These are phyloP conservation scores for Melastoma candidum DNA, from an alignment of 441 rosid species.

Conservation along the genomic window DNA sequence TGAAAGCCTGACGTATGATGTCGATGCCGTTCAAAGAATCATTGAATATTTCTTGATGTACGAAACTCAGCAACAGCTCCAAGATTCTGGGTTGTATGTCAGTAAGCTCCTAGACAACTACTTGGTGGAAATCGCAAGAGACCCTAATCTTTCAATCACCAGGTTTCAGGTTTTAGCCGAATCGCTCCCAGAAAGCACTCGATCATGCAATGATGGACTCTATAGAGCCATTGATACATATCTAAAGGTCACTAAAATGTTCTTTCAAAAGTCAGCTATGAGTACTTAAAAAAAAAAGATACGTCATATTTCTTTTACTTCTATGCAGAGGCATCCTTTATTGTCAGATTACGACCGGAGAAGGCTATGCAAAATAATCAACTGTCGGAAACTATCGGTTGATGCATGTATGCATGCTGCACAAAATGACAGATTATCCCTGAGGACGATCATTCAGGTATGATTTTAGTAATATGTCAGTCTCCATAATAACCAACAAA, in stretches of 20 bases:
- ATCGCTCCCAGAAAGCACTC: conserved; percentile 48
- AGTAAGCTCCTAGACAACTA: conserved; percentile 66
- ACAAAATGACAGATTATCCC: conserved; percentile 78
- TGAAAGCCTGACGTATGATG: conserved; percentile 49
- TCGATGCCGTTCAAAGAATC: conserved; percentile 63
- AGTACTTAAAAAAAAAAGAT: neutral
- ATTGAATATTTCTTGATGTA: conserved; percentile 66
- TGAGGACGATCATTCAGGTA: conserved; percentile 77
- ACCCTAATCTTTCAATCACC: conserved; percentile 56
- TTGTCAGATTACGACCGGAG: conserved; percentile 60
- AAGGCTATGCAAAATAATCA: conserved; percentile 64
- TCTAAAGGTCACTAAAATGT: conserved; percentile 47
- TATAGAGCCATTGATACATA: conserved; percentile 86
- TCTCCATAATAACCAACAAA: conserved; percentile 3
- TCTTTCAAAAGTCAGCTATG: conserved; percentile 3
- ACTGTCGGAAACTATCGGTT: conserved; percentile 61
- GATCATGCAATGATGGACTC: conserved; percentile 74
- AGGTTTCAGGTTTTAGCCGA: conserved; percentile 77
- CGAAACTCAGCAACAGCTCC: conserved; percentile 48
- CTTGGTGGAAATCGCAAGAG: conserved; percentile 64
- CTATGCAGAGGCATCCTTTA: conserved; percentile 57
- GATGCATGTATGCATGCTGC: conserved; percentile 90
- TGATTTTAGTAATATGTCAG: conserved; percentile 1
- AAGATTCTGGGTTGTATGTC: conserved; percentile 35
- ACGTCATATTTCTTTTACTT: conserved; percentile 1